phyloP scores from a whole-genome alignment of 345 rosid genomes.

The Capsella bursapastoris region DNA sequence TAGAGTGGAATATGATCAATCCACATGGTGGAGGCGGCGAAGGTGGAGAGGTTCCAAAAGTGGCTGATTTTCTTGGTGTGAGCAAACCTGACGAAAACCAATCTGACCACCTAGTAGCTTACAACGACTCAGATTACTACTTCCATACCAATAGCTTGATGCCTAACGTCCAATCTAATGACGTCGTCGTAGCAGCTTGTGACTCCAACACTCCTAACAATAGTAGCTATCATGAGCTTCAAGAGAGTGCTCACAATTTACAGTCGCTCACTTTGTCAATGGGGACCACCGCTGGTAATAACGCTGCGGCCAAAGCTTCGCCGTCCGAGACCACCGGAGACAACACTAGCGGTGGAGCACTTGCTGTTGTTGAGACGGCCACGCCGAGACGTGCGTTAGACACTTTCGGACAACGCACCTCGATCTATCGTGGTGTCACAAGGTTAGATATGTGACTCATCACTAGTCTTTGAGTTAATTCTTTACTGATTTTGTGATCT shows the following conservation, averaged over 20 bases:
- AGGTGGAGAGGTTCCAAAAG: constrained; percentile 77
- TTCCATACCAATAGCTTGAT: constrained; percentile 61
- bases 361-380: constrained; percentile 55
- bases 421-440: constrained; percentile 98
- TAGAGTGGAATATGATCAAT: constrained; percentile 87
- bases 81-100: constrained; percentile 78
- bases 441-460: constrained; percentile 52
- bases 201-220: constrained; percentile 41
- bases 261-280: constrained; percentile 89
- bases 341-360: constrained; percentile 54
- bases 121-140: constrained; percentile 64
- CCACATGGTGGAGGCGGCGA: constrained; percentile 50
- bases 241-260: constrained; percentile 71
- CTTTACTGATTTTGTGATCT: constrained; percentile 2
- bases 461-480: background rate
- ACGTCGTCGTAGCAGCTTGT: constrained; percentile 41
- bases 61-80: constrained; percentile 96
- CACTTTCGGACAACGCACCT: constrained; percentile 95
- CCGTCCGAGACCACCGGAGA: constrained; percentile 62
- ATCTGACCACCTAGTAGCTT: constrained; percentile 60
- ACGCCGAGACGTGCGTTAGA: constrained; percentile 86
- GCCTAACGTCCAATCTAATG: constrained; percentile 54
- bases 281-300: constrained; percentile 59
- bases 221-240: constrained; percentile 60
- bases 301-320: constrained; percentile 42